phyloP scores from a whole-genome alignment of 2,329 filamentous ascomycete species.

The Fusarium sp. region DNA sequence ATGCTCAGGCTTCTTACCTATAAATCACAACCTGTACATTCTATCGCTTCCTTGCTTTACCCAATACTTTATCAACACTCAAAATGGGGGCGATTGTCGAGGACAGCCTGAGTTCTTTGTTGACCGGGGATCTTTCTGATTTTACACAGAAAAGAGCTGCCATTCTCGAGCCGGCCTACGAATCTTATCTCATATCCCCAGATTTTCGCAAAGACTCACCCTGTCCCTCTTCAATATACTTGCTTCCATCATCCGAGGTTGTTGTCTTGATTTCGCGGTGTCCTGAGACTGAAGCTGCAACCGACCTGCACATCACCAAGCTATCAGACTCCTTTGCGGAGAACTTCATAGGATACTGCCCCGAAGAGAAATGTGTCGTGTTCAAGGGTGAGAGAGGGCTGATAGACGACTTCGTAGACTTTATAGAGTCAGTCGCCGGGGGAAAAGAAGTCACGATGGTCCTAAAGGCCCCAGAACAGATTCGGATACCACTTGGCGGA shows the following conservation, averaged over 20 bases:
- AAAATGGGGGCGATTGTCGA: conserved; percentile 13
- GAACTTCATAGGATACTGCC: conserved; percentile 39
- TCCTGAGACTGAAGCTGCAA: neutral
- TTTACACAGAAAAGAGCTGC: neutral
- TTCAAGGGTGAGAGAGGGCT: conserved; percentile 38
- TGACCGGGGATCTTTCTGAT: neutral
- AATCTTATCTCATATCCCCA: conserved; percentile 20
- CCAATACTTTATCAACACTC: neutral
- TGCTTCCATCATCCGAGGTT: conserved; percentile 25
- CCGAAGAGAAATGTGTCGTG: conserved; percentile 26
- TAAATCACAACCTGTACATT: neutral
- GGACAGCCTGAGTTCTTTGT: neutral
- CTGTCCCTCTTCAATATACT: conserved; percentile 9
- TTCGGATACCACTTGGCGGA: conserved; percentile 33
- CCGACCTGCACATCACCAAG: conserved; percentile 18
- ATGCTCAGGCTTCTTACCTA: neutral
- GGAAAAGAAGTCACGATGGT: neutral
- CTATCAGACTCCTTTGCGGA: conserved; percentile 21
- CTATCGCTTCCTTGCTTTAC: too few relatives aligned
- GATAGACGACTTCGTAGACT: conserved; percentile 29
- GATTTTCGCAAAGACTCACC: neutral
- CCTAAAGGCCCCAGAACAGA: conserved; percentile 23
- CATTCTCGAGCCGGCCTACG: conserved; percentile 24
- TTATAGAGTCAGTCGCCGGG: conserved; percentile 11
- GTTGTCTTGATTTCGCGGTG: conserved; percentile 8